Base-by-base conservation (phyloP, 495 filamentous ascomycete genomes). In the Talaromyces liani region DNA sequence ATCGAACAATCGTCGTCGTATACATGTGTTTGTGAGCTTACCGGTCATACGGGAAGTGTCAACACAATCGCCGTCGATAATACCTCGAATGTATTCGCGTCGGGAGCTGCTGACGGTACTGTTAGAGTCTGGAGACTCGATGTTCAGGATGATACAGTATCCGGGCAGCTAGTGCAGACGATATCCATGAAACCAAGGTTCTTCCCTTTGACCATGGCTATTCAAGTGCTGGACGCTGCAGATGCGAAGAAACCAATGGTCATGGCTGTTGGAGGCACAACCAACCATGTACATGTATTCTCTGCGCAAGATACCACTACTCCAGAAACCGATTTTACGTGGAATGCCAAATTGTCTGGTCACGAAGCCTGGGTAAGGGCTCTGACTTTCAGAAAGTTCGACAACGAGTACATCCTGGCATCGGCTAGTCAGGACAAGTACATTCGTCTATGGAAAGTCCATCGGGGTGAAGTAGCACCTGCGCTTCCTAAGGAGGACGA, bases 401-500 rank as follows among this genome's bases (percentile, higher is more conserved):
- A 54, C 25, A 62, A 62, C 14, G 60, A 62, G 2, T 25, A 2
- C 7, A 74, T 98, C 56, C 79, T 99, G 12, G 92, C 95, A 2
- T 97, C 93, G 25, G 92, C 93, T 6, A 96, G 92, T 70, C 94
- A 99, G 75, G 94, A 99, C 68, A 97, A 93, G 73, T 99, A 97
- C 68, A 89, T 98, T 71, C 88, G 94, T 47, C 80, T 99, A 24
- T 99, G 94, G 95, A 85, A 92, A 56, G 71, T 98, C 24, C 90
- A 88, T 60, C 81, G 84, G 59, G 90, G 88, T 16, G 83, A 84
- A 72, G 73, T 73, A 41, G 66, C 65, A 10, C 64, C 65, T 57
- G 63, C 68, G 41, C 65, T 70, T 8, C 67, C 71, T 6, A 73
- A 71, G 29, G 79, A 79, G 66, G 76, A 77, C n/a, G 71, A 73